Percentiles rank a stretch among this genome's conserved stretches.
phyloP scores from a whole-genome alignment of 768 basidiomycete species.

The Scleroderma bovista region DNA sequence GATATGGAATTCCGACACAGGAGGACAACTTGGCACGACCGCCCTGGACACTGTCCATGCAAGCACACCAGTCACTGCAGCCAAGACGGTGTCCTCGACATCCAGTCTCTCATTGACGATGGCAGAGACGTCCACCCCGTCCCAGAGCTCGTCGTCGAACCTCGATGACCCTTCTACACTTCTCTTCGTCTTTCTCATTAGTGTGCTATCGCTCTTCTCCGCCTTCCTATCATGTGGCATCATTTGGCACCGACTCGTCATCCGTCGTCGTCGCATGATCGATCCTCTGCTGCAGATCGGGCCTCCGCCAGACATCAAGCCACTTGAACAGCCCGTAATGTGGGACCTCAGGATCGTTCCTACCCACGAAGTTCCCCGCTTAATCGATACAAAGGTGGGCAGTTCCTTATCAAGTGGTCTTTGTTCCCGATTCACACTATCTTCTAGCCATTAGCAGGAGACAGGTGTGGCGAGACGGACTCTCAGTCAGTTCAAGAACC shows the following conservation, averaged over 20 bases:
- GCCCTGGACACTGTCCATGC: too few species aligned
- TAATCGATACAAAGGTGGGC: slow-evolving; percentile 19
- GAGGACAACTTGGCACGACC: too few species aligned
- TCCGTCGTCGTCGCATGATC: slow-evolving; percentile 24
- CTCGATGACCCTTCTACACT: slow-evolving; percentile 17
- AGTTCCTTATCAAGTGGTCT: slow-evolving; percentile 16
- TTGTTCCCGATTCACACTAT: background rate
- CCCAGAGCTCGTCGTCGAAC: background rate
- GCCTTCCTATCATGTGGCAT: slow-evolving; percentile 27
- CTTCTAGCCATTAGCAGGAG: slow-evolving; percentile 22
- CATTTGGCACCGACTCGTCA: slow-evolving; percentile 29
- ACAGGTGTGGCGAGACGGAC: background rate
- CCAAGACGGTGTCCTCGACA: slow-evolving; percentile 10
- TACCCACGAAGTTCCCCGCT: slow-evolving; percentile 4
- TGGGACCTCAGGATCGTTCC: slow-evolving; percentile 20
- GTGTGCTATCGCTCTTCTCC: slow-evolving; percentile 25
- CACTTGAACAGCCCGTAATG: slow-evolving; percentile 12
- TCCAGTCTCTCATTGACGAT: slow-evolving; percentile 3
- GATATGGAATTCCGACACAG: too few species aligned
- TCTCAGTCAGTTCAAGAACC: slow-evolving; percentile 4
- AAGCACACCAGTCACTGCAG: slow-evolving; percentile 20
- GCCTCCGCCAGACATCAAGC: background rate
- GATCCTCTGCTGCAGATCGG: slow-evolving; percentile 14
- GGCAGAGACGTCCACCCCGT: slow-evolving; percentile 1
- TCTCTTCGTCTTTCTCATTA: slow-evolving; percentile 29